These are phyloP conservation scores for Vanrija humicola DNA, from an alignment of 1,284 basidiomycete genomes.

Conservation along the genomic window DNA sequence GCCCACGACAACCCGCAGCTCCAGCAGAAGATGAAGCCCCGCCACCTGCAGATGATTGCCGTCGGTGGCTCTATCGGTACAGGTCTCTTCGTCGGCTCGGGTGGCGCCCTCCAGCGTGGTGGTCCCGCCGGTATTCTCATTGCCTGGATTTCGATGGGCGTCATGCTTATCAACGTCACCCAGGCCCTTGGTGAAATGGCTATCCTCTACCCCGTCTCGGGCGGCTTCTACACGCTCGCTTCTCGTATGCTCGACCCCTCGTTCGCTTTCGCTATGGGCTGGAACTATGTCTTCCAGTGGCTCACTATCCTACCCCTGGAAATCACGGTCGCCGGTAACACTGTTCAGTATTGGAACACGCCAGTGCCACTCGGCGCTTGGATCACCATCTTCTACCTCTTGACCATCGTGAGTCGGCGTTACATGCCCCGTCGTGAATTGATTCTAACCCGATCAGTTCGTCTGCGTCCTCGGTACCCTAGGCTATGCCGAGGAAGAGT, in stretches of 20 bases:
- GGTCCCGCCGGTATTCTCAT: constrained; percentile 53
- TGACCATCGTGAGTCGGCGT: constrained; percentile 26
- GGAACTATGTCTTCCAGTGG: constrained; percentile 49
- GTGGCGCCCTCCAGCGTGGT: constrained; percentile 49
- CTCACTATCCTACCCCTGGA: constrained; percentile 47
- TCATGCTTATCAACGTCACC: constrained; percentile 28
- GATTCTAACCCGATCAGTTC: not conserved
- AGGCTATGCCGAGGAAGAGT: constrained; percentile 48
- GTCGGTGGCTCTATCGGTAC: constrained; percentile 48
- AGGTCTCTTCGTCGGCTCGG: constrained; percentile 47
- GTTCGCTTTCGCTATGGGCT: constrained; percentile 46
- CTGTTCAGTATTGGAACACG: constrained; percentile 41
- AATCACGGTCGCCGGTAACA: constrained; percentile 46
- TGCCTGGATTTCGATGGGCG: constrained; percentile 42
- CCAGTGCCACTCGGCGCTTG: constrained; percentile 42
- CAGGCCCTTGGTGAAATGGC: constrained; percentile 52
- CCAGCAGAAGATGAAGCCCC: constrained; percentile 49
- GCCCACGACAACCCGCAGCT: constrained; percentile 41
- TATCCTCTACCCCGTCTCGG: constrained; percentile 51
- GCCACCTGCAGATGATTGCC: constrained; percentile 47
- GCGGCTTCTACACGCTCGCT: constrained; percentile 51
- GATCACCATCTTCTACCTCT: constrained; percentile 47
- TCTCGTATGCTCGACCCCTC: constrained; percentile 42
- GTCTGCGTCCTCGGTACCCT: constrained; percentile 34
- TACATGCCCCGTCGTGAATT: too few relatives aligned